Evolutionary conservation across 164 flowering plant genomes (phyloP).

Genomic region (Saururus chinensis): DNA sequence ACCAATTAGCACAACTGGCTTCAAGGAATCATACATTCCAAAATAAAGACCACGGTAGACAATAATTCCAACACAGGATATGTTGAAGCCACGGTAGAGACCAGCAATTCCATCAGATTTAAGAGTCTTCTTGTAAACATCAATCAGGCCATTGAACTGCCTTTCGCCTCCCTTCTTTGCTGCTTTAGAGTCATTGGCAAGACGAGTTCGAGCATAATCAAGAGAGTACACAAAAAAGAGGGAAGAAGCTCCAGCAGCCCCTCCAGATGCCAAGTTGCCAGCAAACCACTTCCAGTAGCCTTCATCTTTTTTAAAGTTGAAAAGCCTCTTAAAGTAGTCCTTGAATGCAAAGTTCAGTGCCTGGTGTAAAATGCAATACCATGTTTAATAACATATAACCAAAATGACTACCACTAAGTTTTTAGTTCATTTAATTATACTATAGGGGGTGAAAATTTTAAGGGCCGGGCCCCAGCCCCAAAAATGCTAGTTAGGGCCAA

Average conservation of each 20-base stretch:
- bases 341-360: constrained; percentile 16
- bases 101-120: constrained; percentile 13
- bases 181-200: constrained; percentile 14
- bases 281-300: constrained; percentile 19
- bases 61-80: constrained; percentile 15
- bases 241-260: constrained; percentile 14
- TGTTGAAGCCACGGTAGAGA: constrained; percentile 16
- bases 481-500: too few relatives aligned
- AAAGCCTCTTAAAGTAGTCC: constrained; percentile 15
- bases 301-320: constrained; percentile 15
- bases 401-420: too few relatives aligned
- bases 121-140: constrained; percentile 14
- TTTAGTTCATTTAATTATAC: too few relatives aligned
- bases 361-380: neutral
- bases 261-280: constrained; percentile 17
- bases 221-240: constrained; percentile 14
- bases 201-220: constrained; percentile 14
- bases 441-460: too few relatives aligned
- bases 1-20: constrained; percentile 10
- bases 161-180: constrained; percentile 16
- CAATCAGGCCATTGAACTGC: constrained; percentile 13
- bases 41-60: constrained; percentile 15
- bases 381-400: too few relatives aligned
- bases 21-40: constrained; percentile 15
- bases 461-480: too few relatives aligned